Evolutionary conservation across 1,284 basidiomycete species (phyloP).

Genomic region (Ustilago sp.): DNA sequence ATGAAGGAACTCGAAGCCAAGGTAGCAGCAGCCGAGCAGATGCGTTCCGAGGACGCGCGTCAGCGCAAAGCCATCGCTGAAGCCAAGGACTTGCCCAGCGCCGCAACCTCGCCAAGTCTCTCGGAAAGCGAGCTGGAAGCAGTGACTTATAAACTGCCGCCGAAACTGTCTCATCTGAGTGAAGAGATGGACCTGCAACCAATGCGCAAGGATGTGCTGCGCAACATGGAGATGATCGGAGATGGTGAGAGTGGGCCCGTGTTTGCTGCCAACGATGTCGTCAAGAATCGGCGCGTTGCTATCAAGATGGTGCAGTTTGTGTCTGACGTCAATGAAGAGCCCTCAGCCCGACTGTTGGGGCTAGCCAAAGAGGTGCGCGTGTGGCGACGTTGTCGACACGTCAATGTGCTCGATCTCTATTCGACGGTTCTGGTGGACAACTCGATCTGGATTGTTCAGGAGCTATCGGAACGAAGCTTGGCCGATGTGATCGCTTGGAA

Average conservation of each 20-base stretch:
- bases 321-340: conserved; percentile 31
- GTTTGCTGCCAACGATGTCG: conserved; percentile 39
- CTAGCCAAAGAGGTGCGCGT: conserved; percentile 52
- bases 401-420: conserved; percentile 52
- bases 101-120: conserved; percentile 10
- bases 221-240: conserved; percentile 54
- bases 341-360: conserved; percentile 38
- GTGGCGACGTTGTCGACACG: conserved; percentile 52
- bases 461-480: conserved; percentile 55
- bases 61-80: background rate
- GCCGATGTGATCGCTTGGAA: conserved; percentile 57
- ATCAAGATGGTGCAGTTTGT: conserved; percentile 53
- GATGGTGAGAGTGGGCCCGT: conserved; percentile 62
- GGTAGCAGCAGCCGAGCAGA: conserved; percentile 31
- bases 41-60: conserved; percentile 12
- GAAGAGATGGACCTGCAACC: conserved; percentile 24
- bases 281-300: conserved; percentile 44
- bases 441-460: conserved; percentile 59
- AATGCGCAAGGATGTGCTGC: conserved; percentile 23
- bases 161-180: conserved; percentile 29
- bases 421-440: conserved; percentile 42
- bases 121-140: conserved; percentile 11
- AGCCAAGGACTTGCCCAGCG: background rate
- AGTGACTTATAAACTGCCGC: conserved; percentile 12
- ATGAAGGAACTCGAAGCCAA: conserved; percentile 39